Base-by-base conservation (phyloP, 768 basidiomycete genomes). In the Udeniomyces megalosporus region DNA sequence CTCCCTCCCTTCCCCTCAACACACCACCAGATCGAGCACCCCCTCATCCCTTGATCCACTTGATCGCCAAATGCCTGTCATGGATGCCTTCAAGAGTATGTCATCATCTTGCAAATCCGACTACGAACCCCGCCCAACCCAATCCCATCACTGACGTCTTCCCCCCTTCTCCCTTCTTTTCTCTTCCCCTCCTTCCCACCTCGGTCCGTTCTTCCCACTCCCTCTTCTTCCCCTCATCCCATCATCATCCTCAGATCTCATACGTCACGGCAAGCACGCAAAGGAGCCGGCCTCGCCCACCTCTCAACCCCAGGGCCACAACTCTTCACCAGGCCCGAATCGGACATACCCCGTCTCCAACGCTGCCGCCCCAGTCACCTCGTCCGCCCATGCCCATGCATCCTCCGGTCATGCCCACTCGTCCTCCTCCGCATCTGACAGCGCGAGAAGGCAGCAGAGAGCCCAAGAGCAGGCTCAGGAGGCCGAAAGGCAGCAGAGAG, bases 21-120 rank as follows among this genome's bases (percentile, higher is more conserved):
- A 20, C 42, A 45, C 29, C 22, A 15, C 28, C 6, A 26, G 14
- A 11, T n/a, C n/a, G n/a, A n/a, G n/a, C n/a, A n/a, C n/a, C n/a
- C n/a, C n/a, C n/a, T n/a, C n/a, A n/a, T n/a, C n/a, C n/a, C n/a
- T n/a, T n/a, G n/a, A n/a, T n/a, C n/a, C n/a, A n/a, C n/a, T n/a
- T n/a, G n/a, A n/a, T n/a, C n/a, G n/a, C 11, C 11, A 15, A 24
- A 68, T 68, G 67, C 67, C 69, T 45, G 84, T 88, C 57, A 84
- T 91, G 69, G 82, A 89, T 74, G 84, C 85, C 24, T 86, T 91
- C 77, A 91, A 89, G 78, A 90, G 88, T 88, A 72, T 45, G 78
- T 74, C 32, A 45, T 66, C 63, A 12, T 14, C 22, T 29, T 17
- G 59, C 55, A 54, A 64, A 63, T 70, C 61, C 42, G 45, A 32